Percentiles rank a stretch among this genome's conserved stretches.
These are phyloP conservation scores for Melaleuca quinquenervia DNA, from an alignment of 345 rosid species.

Conservation along the genomic window DNA sequence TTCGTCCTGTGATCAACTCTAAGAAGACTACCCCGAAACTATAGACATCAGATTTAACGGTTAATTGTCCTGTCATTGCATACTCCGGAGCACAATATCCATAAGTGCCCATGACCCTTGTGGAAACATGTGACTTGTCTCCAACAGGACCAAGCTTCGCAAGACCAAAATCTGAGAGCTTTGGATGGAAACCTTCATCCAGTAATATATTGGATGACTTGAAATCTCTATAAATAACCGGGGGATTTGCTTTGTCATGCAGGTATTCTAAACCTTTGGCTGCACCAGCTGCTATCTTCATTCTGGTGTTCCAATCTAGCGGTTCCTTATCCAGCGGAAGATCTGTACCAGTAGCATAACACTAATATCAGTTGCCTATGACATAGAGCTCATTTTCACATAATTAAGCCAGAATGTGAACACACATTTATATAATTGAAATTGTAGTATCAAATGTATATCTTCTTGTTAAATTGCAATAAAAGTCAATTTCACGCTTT, in stretches of 20 bases:
- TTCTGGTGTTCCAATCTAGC: constrained; percentile 90
- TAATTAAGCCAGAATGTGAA: not conserved
- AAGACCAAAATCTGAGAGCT: constrained; percentile 94
- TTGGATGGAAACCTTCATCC: constrained; percentile 74
- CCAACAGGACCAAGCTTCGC: constrained; percentile 97
- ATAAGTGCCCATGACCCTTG: constrained; percentile 97
- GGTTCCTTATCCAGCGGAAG: constrained; percentile 82
- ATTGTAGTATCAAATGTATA: not conserved
- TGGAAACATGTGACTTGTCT: constrained; percentile 93
- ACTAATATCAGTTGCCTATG: not conserved
- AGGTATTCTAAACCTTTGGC: constrained; percentile 89
- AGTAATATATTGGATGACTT: constrained; percentile 91
- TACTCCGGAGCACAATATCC: constrained; percentile 98
- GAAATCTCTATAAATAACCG: constrained; percentile 88
- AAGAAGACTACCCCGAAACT: constrained; percentile 90
- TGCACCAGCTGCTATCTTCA: constrained; percentile 97
- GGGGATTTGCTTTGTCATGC: constrained; percentile 93
- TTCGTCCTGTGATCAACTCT: constrained; percentile 92
- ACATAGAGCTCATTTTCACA: not conserved
- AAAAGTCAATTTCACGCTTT: not conserved
- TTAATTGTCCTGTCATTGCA: constrained; percentile 95
- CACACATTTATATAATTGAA: not conserved
- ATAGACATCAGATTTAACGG: constrained; percentile 86
- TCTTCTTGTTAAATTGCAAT: not conserved
- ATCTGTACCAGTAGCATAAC: constrained; percentile 22